Conservation (phyloP, 1,284 basidiomycete species). For the Coniophora puteana region DNA sequence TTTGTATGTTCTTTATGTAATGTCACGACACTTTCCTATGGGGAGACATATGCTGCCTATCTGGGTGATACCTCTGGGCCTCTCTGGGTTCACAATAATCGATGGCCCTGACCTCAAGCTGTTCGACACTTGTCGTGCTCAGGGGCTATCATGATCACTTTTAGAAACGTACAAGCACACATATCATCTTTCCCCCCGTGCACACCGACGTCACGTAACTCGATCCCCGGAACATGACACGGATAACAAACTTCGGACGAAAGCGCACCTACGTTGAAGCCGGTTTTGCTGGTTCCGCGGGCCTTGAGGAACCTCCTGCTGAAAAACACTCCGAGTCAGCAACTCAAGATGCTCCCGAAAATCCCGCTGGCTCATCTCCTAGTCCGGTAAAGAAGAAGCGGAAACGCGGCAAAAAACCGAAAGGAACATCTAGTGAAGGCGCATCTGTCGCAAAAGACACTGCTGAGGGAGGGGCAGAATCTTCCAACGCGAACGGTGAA, state of each 20-base stretch:
- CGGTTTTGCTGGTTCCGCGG: conserved; percentile 36
- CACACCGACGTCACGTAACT: too few species aligned
- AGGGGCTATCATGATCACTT: too few species aligned
- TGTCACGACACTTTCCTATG: too few species aligned
- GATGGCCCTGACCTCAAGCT: too few species aligned
- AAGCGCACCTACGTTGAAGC: conserved; percentile 73
- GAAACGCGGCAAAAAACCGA: conserved; percentile 31
- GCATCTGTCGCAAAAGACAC: neutral
- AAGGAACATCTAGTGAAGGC: conserved; percentile 21
- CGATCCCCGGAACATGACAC: conserved; percentile 69
- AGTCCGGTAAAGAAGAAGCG: conserved; percentile 39
- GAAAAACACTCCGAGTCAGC: conserved; percentile 5
- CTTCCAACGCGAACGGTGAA: conserved; percentile 1
- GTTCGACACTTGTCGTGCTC: too few species aligned
- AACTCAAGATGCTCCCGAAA: neutral
- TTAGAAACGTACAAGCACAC: too few species aligned
- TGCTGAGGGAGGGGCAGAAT: neutral
- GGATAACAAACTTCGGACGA: conserved; percentile 65
- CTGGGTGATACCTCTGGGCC: too few species aligned
- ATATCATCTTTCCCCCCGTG: too few species aligned
- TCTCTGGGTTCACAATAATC: too few species aligned
- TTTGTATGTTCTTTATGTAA: too few species aligned
- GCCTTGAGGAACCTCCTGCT: conserved; percentile 5
- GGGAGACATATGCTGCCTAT: too few species aligned
- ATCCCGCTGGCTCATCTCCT: conserved; percentile 11